Evolutionary conservation across 1,284 basidiomycete species (phyloP).

Genomic region (Malassezia vespertilionis): DNA sequence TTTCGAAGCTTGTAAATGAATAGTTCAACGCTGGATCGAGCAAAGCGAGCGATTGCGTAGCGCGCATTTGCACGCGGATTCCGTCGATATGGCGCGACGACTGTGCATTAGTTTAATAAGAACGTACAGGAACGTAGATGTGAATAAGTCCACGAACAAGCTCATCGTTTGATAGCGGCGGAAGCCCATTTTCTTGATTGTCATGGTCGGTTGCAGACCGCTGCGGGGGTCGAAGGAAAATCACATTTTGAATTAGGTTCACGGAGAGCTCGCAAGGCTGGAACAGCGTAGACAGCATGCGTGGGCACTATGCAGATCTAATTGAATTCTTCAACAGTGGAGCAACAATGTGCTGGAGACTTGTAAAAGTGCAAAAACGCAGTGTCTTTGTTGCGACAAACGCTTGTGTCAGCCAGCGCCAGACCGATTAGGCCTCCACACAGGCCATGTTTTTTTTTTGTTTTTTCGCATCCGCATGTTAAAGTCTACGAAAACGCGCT

Average conservation of each 20-base stretch:
- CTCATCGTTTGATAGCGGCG: conserved; percentile 42
- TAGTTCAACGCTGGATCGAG: conserved; percentile 30
- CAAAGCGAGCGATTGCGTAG: conserved; percentile 40
- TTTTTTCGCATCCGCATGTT: too few species aligned
- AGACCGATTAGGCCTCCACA: too few species aligned
- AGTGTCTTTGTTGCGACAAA: not conserved
- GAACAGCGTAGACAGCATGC: conserved; percentile 38
- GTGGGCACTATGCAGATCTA: too few species aligned
- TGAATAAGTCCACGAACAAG: conserved; percentile 44
- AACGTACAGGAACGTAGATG: conserved; percentile 31
- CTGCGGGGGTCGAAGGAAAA: conserved; percentile 42
- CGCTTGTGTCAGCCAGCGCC: too few species aligned
- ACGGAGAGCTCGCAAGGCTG: conserved; percentile 41
- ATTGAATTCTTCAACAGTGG: too few species aligned
- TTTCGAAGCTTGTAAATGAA: conserved; percentile 39
- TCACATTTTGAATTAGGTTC: conserved; percentile 40
- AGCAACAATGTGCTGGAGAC: too few species aligned
- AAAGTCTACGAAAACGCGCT: too few species aligned
- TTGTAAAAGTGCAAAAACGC: too few species aligned
- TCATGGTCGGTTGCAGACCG: conserved; percentile 23
- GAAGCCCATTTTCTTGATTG: conserved; percentile 21
- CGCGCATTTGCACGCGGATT: conserved; percentile 38
- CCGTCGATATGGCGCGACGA: conserved; percentile 37
- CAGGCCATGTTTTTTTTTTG: too few species aligned
- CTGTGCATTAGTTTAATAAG: not conserved